These are phyloP conservation scores for Angomonas ambiguus DNA, from an alignment of 208 protist genomes.

Conservation along the genomic window DNA sequence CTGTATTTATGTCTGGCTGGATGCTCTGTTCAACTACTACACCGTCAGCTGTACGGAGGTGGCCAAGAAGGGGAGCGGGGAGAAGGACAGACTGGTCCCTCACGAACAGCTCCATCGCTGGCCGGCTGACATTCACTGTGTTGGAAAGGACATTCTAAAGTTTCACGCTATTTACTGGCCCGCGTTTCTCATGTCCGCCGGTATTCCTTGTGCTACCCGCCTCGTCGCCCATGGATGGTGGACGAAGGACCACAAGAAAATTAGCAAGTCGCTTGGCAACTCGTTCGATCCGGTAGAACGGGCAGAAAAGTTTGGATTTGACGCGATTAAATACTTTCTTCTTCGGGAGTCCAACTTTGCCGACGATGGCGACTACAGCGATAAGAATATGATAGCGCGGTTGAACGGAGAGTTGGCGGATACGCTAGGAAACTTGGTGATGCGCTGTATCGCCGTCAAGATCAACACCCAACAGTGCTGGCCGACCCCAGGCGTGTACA, in stretches of 20 bases:
- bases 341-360: slow-evolving; percentile 92
- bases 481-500: slow-evolving; percentile 68
- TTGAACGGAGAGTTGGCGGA: slow-evolving; percentile 94
- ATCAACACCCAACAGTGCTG: slow-evolving; percentile 77
- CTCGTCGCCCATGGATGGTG: slow-evolving; percentile 95
- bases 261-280: slow-evolving; percentile 98
- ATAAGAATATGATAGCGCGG: slow-evolving; percentile 75
- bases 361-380: slow-evolving; percentile 95
- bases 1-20: slow-evolving; percentile 99
- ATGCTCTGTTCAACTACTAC: slow-evolving; percentile 99
- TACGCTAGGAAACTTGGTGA: slow-evolving; percentile 92
- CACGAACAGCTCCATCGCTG: slow-evolving; percentile 42
- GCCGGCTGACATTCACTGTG: slow-evolving; percentile 88
- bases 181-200: slow-evolving; percentile 95
- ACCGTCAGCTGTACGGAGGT: slow-evolving; percentile 73
- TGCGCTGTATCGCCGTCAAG: slow-evolving; percentile 77
- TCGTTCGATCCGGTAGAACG: slow-evolving; percentile 92
- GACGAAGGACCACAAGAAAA: slow-evolving; percentile 95
- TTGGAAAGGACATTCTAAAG: slow-evolving; percentile 99
- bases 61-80: slow-evolving; percentile 34
- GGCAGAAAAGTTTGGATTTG: slow-evolving; percentile 78
- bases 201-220: slow-evolving; percentile 87
- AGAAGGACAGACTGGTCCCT: slow-evolving; percentile 41
- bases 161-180: slow-evolving; percentile 99
- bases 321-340: slow-evolving; percentile 95